These are phyloP conservation scores for Coemansia brasiliensis DNA, from an alignment of 192 early-diverging fungal genomes.

Conservation along the genomic window DNA sequence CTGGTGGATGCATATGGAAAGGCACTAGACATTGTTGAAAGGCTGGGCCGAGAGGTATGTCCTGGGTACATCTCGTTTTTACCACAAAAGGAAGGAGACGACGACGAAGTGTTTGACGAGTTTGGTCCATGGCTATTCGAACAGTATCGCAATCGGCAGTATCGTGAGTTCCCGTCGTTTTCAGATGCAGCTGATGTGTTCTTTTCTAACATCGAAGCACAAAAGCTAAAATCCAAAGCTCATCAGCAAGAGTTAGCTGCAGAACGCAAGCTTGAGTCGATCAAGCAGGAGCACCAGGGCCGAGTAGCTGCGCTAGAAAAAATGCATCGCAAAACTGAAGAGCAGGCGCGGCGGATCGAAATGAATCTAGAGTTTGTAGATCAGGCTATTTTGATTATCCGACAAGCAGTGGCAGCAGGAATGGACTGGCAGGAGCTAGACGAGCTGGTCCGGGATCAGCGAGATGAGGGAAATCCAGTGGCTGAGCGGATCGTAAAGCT, in stretches of 20 bases:
- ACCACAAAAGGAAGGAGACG: not conserved
- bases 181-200: conserved; percentile 87
- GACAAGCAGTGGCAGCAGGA: conserved; percentile 82
- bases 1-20: conserved; percentile 68
- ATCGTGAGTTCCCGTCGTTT: conserved; percentile 75
- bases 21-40: conserved; percentile 69
- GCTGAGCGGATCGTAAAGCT: conserved; percentile 74
- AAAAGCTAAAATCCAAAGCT: conserved; percentile 71
- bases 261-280: conserved; percentile 78
- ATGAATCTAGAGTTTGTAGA: conserved; percentile 81
- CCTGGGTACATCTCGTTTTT: conserved; percentile 43
- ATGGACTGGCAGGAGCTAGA: conserved; percentile 98
- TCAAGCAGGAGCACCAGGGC: conserved; percentile 73
- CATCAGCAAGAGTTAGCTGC: conserved; percentile 74
- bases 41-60: conserved; percentile 46
- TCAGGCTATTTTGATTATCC: conserved; percentile 80
- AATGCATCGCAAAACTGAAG: conserved; percentile 66
- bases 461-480: conserved; percentile 72
- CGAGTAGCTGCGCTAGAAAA: conserved; percentile 77
- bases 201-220: conserved; percentile 87
- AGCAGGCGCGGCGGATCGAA: conserved; percentile 86
- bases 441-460: conserved; percentile 82
- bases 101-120: conserved; percentile 54
- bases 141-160: conserved; percentile 55
- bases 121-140: conserved; percentile 73